Conservation (phyloP, 2,329 filamentous ascomycete genomes). For the Apiospora saccharicola region DNA sequence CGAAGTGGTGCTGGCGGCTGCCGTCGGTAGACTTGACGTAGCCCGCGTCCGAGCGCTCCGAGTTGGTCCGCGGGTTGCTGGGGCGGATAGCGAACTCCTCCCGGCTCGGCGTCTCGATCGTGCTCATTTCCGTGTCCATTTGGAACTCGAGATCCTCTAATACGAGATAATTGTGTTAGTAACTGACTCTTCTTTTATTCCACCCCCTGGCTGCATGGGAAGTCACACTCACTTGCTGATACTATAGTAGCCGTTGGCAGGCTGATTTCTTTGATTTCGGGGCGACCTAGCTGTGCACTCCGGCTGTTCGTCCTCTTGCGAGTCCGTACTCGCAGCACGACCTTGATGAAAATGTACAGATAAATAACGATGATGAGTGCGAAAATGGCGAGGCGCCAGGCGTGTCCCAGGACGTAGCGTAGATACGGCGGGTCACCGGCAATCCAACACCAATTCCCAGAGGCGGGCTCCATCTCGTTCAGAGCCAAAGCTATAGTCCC, state of each 20-base stretch:
- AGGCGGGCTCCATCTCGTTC: constrained; percentile 25
- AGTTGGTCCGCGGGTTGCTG: neutral
- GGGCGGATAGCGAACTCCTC: constrained; percentile 21
- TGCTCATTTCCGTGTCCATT: too few relatives aligned
- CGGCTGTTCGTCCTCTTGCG: constrained; percentile 23
- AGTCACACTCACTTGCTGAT: neutral
- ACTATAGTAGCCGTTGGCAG: neutral
- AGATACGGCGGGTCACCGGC: constrained; percentile 24
- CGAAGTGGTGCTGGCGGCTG: constrained; percentile 5
- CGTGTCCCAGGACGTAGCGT: constrained; percentile 28
- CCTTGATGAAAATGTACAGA: constrained; percentile 22
- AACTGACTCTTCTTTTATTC: neutral
- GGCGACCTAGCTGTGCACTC: neutral
- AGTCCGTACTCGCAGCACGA: constrained; percentile 22
- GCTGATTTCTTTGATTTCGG: neutral
- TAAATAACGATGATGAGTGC: constrained; percentile 10
- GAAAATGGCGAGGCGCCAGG: constrained; percentile 26
- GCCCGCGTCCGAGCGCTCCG: neutral
- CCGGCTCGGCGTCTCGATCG: neutral
- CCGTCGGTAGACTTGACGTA: neutral
- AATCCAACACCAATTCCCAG: constrained; percentile 30
- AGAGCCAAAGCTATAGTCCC: constrained; percentile 24
- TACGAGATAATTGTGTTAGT: neutral
- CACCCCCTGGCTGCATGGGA: neutral
- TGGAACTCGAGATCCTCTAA: neutral